phyloP scores from a whole-genome alignment of 192 early-diverging fungal genomes.

The Backusella tarrabulga region DNA sequence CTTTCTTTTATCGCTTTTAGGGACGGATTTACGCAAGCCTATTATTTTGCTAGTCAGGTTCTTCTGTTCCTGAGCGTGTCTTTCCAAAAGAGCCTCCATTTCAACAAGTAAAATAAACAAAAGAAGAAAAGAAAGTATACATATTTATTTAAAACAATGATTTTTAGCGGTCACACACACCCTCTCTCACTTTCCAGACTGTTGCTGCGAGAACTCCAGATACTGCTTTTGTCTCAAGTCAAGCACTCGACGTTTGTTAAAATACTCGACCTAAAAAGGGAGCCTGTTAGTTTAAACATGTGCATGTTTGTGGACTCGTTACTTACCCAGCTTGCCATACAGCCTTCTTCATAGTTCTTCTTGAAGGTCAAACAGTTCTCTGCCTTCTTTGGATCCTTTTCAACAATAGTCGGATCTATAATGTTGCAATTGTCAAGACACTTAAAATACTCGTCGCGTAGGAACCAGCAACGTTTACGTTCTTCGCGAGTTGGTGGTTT shows the following conservation, averaged over 20 bases:
- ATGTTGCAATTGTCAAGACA: constrained; percentile 72
- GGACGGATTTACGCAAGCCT: constrained; percentile 73
- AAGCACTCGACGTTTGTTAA: constrained; percentile 54
- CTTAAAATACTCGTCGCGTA: constrained; percentile 75
- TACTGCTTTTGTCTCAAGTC: constrained; percentile 49
- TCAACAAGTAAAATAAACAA: background rate
- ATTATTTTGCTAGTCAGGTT: constrained; percentile 69
- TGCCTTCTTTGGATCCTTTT: constrained; percentile 37
- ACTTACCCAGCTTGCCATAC: constrained; percentile 72
- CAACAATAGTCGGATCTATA: constrained; percentile 49
- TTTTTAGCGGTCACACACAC: background rate
- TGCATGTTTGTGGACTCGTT: background rate
- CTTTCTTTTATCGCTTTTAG: constrained; percentile 85
- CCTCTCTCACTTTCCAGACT: constrained; percentile 21
- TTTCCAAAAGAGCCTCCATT: constrained; percentile 63
- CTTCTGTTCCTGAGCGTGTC: constrained; percentile 78
- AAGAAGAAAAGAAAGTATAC: background rate
- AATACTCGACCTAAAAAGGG: constrained; percentile 48
- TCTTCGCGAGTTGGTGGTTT: constrained; percentile 61
- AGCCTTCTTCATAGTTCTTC: constrained; percentile 59
- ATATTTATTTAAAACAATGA: background rate
- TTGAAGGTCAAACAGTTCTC: constrained; percentile 49
- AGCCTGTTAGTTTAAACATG: too few relatives aligned
- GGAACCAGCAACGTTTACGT: constrained; percentile 74
- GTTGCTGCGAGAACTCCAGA: constrained; percentile 39